phyloP scores from a whole-genome alignment of 2,329 filamentous ascomycete genomes.

The Aspergillus caelatus region DNA sequence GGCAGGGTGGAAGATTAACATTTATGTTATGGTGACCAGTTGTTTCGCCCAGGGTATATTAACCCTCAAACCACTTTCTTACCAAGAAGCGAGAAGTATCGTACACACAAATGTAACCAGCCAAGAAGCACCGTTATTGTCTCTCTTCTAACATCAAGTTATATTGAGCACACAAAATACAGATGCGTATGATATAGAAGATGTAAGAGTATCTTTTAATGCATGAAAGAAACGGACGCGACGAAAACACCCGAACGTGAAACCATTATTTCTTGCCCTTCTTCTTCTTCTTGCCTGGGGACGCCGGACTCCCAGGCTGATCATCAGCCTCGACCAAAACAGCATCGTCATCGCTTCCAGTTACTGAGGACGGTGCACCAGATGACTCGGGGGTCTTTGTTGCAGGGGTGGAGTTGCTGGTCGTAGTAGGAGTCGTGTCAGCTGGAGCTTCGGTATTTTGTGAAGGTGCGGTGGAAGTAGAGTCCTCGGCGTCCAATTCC shows the following conservation, averaged over 20 bases:
- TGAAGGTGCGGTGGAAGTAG: slow-evolving; percentile 13
- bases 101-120: not conserved
- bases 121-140: not conserved
- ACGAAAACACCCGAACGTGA: slow-evolving; percentile 4
- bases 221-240: slow-evolving; percentile 6
- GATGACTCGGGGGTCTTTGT: slow-evolving; percentile 25
- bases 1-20: no score
- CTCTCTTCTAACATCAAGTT: not conserved
- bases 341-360: slow-evolving; percentile 69
- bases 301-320: slow-evolving; percentile 37
- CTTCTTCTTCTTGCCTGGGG: slow-evolving; percentile 44
- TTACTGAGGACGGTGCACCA: slow-evolving; percentile 39
- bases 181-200: not conserved
- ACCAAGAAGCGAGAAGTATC: not conserved
- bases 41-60: not conserved
- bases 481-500: slow-evolving; percentile 62
- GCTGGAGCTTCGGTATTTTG: slow-evolving; percentile 13
- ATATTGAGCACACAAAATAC: not conserved
- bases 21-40: not conserved
- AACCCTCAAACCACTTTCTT: not conserved
- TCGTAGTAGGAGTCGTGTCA: slow-evolving; percentile 15
- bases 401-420: slow-evolving; percentile 15
- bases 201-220: slow-evolving; percentile 4
- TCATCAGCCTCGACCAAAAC: slow-evolving; percentile 73
- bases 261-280: slow-evolving; percentile 48